Evolutionary conservation across 2,329 filamentous ascomycete genomes (phyloP).

Genomic region (Paecilomyces sp.): DNA sequence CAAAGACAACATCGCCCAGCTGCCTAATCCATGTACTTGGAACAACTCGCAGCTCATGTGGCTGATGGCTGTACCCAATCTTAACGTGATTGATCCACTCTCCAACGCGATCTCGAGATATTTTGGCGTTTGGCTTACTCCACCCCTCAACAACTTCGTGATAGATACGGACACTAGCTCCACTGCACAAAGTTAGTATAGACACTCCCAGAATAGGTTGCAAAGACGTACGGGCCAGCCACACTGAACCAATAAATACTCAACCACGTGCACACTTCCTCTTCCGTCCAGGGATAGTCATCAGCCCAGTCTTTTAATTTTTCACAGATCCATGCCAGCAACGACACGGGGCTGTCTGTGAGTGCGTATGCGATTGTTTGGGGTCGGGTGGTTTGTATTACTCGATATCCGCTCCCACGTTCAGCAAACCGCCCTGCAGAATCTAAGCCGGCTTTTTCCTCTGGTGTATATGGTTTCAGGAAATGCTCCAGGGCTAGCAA

Average conservation of each 20-base stretch:
- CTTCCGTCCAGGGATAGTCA: conserved; percentile 63
- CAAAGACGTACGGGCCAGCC: conserved; percentile 47
- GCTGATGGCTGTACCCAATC: background rate
- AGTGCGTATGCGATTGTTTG: conserved; percentile 66
- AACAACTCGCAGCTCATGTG: background rate
- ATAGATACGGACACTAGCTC: too few species aligned
- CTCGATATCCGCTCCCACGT: conserved; percentile 44
- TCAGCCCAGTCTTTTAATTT: conserved; percentile 75
- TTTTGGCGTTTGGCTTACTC: background rate
- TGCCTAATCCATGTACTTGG: background rate
- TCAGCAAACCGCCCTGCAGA: conserved; percentile 16
- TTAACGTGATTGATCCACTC: background rate
- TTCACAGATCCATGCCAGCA: conserved; percentile 74
- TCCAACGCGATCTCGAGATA: background rate
- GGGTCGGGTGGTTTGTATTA: conserved; percentile 60
- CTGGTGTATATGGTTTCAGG: conserved; percentile 22
- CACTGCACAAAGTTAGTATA: too few species aligned
- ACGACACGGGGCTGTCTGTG: conserved; percentile 60
- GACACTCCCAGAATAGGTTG: too few species aligned
- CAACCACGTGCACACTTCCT: conserved; percentile 70
- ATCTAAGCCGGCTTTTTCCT: conserved; percentile 13
- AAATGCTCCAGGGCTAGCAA: conserved; percentile 22
- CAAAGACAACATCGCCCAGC: background rate
- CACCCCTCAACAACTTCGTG: too few species aligned
- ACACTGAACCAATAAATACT: conserved; percentile 65